Percentiles rank a stretch among this genome's conserved stretches.
Conservation (phyloP, 148 eudicot genomes). For the Hydrangea macrophylla region DNA sequence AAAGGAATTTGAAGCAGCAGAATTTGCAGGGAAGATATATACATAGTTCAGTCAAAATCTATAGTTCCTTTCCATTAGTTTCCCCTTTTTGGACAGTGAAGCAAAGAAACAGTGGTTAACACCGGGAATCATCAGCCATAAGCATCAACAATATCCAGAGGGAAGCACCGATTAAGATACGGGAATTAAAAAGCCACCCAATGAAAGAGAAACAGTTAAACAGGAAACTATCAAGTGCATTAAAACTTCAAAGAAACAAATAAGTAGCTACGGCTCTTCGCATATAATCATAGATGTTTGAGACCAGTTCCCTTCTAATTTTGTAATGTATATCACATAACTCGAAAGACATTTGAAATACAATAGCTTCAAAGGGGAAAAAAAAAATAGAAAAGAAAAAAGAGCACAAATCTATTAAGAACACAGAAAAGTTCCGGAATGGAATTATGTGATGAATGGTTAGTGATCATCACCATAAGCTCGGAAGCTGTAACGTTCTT, state of each 20-base stretch:
- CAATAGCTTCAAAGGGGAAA: background rate
- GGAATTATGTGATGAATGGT: background rate
- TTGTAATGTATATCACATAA: background rate
- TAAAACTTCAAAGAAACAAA: too few species aligned
- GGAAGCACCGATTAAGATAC: too few species aligned
- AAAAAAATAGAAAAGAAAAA: background rate
- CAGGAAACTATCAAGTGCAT: too few species aligned
- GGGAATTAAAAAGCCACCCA: too few species aligned
- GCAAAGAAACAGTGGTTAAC: too few species aligned
- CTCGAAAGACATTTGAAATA: background rate
- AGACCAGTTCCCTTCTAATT: background rate
- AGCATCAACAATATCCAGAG: too few species aligned
- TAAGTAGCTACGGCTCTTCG: too few species aligned
- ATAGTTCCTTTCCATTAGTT: too few species aligned
- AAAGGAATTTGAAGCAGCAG: background rate
- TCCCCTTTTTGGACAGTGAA: too few species aligned
- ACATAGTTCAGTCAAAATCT: too few species aligned
- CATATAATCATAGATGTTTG: background rate
- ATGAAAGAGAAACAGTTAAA: too few species aligned
- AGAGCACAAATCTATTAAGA: background rate
- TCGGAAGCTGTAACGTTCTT: slow-evolving; percentile 83
- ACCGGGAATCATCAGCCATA: too few species aligned
- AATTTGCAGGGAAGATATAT: background rate
- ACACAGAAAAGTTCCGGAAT: background rate
- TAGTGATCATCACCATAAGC: slow-evolving; percentile 87